A percentile compares a stretch with the other conserved stretches of the same genome.
Evolutionary conservation across 176 grass and related monocot species (phyloP).

Genomic region (Carex littledalei): DNA sequence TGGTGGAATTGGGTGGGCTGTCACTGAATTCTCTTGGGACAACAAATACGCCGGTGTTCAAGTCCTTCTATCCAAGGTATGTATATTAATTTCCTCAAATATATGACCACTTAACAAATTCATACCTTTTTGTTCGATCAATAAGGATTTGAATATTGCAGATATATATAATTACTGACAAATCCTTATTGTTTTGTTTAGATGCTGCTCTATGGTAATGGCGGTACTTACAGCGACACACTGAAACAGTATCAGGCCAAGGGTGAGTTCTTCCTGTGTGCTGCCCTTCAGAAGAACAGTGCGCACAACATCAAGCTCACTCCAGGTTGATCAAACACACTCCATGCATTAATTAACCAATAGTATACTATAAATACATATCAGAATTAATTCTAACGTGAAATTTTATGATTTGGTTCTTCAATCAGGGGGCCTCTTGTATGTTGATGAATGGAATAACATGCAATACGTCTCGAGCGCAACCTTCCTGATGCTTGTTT

Average conservation of each 20-base stretch:
- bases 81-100: neutral
- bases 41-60: constrained; percentile 93
- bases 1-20: constrained; percentile 74
- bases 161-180: neutral
- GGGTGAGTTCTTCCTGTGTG: constrained; percentile 92
- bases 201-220: constrained; percentile 36
- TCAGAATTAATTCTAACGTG: neutral
- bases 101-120: neutral
- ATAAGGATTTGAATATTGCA: neutral
- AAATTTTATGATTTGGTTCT: neutral
- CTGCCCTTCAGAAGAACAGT: constrained; percentile 84
- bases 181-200: neutral
- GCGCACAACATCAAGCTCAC: constrained; percentile 60
- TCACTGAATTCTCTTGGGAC: constrained; percentile 89
- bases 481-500: constrained; percentile 68
- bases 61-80: constrained; percentile 71
- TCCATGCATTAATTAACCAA: neutral
- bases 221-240: constrained; percentile 18
- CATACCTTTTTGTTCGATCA: neutral
- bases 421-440: constrained; percentile 52
- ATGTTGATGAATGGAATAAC: constrained; percentile 87
- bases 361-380: neutral
- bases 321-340: constrained; percentile 31
- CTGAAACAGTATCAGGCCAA: constrained; percentile 84
- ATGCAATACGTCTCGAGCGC: constrained; percentile 81